A percentile compares a stretch with the other conserved stretches of the same genome.
These are phyloP conservation scores for Noccaea caerulescens DNA, from an alignment of 345 rosid species.

Conservation along the genomic window DNA sequence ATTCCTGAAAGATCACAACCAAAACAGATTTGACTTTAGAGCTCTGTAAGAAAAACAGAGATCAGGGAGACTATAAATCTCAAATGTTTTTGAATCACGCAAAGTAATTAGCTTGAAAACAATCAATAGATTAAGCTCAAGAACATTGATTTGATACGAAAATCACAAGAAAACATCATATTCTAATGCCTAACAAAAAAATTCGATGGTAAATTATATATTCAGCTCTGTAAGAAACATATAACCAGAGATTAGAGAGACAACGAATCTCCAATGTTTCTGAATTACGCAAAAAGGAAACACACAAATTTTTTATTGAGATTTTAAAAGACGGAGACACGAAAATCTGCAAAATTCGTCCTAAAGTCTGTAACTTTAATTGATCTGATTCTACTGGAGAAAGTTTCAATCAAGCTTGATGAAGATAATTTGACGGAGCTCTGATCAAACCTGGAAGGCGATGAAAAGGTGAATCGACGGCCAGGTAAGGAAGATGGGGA, in stretches of 20 bases:
- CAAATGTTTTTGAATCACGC: neutral
- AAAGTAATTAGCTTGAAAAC: neutral
- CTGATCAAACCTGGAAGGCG: slow-evolving; percentile 62
- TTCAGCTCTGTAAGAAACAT: neutral
- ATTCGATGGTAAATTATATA: neutral
- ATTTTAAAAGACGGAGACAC: neutral
- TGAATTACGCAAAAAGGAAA: neutral
- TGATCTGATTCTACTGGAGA: neutral
- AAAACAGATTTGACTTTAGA: neutral
- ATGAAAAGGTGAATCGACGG: slow-evolving; percentile 64
- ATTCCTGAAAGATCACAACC: slow-evolving; percentile 53
- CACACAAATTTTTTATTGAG: neutral
- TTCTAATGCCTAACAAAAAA: neutral
- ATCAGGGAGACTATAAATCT: neutral
- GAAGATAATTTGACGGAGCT: neutral
- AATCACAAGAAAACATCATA: neutral
- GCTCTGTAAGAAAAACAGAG: neutral
- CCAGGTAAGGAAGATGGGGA: slow-evolving; percentile 55
- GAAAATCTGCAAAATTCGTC: neutral
- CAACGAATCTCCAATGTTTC: slow-evolving; percentile 7
- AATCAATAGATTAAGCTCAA: neutral
- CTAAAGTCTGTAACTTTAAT: neutral
- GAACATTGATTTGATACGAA: slow-evolving; percentile 13
- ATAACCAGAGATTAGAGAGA: neutral
- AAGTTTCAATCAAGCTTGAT: neutral